Evolutionary conservation across 495 filamentous ascomycete species (phyloP), one percentile per base, ranked within the genome.

Genomic region (Penicillium verhagenii): DNA sequence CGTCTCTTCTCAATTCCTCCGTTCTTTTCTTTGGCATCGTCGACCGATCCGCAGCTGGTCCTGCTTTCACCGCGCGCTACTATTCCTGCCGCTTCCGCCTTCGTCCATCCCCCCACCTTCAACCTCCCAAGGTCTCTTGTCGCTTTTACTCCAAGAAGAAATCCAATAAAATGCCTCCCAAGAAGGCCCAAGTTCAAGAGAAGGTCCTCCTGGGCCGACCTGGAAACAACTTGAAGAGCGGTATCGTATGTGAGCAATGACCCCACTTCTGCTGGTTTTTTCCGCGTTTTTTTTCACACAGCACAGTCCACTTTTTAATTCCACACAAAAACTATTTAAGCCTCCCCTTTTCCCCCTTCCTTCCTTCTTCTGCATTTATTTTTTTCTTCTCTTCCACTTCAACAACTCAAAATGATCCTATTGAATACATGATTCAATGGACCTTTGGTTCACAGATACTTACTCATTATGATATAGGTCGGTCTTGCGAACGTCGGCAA

Each of bases 401-500:
- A 63, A 58, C 58, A 47, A n/a, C n/a, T n/a, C 21, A 26, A 47
- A 38, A 40, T 19, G 16, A 6, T 46, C 24, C 44, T 11, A 9
- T 20, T 24, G 24, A 31, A 31, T 26, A 16, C 23, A 45, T 45
- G 23, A 42, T 45, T 24, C 42, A 44, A 14, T 44, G 14, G 10
- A 18, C 13, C 14, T 13, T 24, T 13, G 24, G 35, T 6, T 37
- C 40, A 28, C 18, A 52, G 21, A 19, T 26, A 39, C 31, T 50
- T 38, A 52, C 63, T 59, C 53, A 66, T 56, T 29, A 59, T 64
- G 57, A 46, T 53, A 57, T 73, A 96, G 92, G 92, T 98, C 70
- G 95, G 95, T 75, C 86, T 99, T 69, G 95, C 95, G 67, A 99
- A 99, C 73, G 95, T 99, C 59, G 95, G 95, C 69, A 99, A 99